phyloP scores from a whole-genome alignment of 106 monocot species.

The Hemerocallis citrina region DNA sequence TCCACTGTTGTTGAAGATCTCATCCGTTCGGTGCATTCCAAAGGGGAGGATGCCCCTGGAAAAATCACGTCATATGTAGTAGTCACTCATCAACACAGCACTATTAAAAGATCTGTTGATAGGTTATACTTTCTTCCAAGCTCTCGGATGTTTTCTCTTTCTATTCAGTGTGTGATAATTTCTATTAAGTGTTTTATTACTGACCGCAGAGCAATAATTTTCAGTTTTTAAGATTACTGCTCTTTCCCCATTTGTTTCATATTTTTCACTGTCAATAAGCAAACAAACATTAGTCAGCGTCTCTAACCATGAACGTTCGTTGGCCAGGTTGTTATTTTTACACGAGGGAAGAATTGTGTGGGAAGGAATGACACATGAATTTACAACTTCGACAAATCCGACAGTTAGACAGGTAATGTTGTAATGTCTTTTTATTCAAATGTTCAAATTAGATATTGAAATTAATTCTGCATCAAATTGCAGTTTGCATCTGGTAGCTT shows the following conservation, averaged over 20 bases:
- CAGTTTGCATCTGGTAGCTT: slow-evolving; percentile 97
- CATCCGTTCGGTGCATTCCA: slow-evolving; percentile 78
- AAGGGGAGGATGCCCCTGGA: slow-evolving; percentile 51
- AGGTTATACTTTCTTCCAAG: slow-evolving; percentile 36
- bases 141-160: too few relatives aligned
- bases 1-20: slow-evolving; percentile 99
- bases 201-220: too few relatives aligned
- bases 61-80: slow-evolving; percentile 91
- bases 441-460: neutral
- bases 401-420: slow-evolving; percentile 80
- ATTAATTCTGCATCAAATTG: neutral
- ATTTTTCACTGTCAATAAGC: too few relatives aligned
- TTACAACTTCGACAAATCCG: slow-evolving; percentile 61
- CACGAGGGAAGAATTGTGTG: slow-evolving; percentile 86
- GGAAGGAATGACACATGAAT: slow-evolving; percentile 94
- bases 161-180: too few relatives aligned
- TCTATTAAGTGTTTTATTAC: too few relatives aligned
- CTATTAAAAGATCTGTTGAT: slow-evolving; percentile 88
- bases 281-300: too few relatives aligned
- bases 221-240: too few relatives aligned
- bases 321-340: slow-evolving; percentile 71
- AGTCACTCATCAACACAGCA: slow-evolving; percentile 99
- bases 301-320: neutral
- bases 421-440: too few relatives aligned
- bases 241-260: too few relatives aligned